These are phyloP conservation scores for Strigomonas culicis DNA, from an alignment of 208 protist genomes.

Conservation along the genomic window DNA sequence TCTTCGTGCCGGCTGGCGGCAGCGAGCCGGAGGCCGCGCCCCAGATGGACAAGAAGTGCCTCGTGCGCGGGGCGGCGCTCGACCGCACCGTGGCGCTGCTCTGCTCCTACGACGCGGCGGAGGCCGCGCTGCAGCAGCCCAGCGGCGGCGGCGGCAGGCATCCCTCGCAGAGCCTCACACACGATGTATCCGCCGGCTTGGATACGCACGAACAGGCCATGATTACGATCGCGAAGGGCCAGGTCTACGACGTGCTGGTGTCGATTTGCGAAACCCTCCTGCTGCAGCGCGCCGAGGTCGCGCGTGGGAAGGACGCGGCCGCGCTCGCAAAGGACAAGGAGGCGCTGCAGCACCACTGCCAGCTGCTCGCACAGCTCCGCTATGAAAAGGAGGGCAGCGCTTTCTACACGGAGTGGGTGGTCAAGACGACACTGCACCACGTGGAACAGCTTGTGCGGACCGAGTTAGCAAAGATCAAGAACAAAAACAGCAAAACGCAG, in stretches of 20 bases:
- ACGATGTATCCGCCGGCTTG: neutral
- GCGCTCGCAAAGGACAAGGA: neutral
- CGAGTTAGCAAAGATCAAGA: conserved; percentile 63
- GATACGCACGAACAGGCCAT: neutral
- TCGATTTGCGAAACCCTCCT: no score
- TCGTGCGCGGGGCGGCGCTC: conserved; percentile 27
- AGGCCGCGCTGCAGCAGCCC: conserved; percentile 18
- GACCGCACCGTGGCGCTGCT: conserved; percentile 51
- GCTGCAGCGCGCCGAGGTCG: no score
- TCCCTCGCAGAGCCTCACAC: neutral
- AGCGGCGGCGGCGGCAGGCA: neutral
- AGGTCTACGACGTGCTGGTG: neutral
- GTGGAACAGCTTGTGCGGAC: conserved; percentile 58
- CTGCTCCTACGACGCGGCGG: conserved; percentile 58
- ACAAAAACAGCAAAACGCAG: no score
- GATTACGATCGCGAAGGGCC: neutral
- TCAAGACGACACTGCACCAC: conserved; percentile 51
- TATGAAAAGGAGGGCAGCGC: conserved; percentile 27
- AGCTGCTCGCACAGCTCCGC: conserved; percentile 45
- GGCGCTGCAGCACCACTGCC: neutral
- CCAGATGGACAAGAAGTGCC: neutral
- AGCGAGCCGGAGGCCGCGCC: neutral
- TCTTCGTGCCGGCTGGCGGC: conserved; percentile 20
- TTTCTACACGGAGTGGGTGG: conserved; percentile 67
- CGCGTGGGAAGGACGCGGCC: neutral